Base-by-base conservation (phyloP, 345 rosid species). In the Cardamine occulta region DNA sequence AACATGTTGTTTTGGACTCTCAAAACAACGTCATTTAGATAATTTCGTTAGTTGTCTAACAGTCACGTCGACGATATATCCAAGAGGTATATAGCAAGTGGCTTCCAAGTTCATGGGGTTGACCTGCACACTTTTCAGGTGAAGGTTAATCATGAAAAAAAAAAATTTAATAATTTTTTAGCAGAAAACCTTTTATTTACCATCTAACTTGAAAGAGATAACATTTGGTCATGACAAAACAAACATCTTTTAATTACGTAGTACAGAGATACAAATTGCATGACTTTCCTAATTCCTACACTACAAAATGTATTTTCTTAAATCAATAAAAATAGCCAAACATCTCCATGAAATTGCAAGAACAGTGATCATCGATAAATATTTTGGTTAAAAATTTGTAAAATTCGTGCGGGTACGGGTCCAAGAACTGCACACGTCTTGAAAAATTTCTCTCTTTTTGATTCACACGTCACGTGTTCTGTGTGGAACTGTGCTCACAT, bases 401-500 rank as follows among this genome's bases (percentile, higher is more conserved):
- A 66, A 34, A 35, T 58, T 35, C 79, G 60, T 74, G 78, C 77
- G 64, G 64, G 56, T 63, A 29, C 19, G 55, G 14, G n/a, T 69
- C 51, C n/a, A 42, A 49, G 66, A 70, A 53, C 8, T 53, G 66
- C 68, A 51, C 76, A 72, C 68, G 47, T 39, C 62, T 42, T 34
- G 6, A 48, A 48, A 66, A 6, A 0, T 44, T 28, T 63, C 31
- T 45, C n/a, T 26, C 10, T 45, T 35, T 55, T 24, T 23, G 1
- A 12, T 63, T 71, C 76, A 71, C 56, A 63, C 66, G 70, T 76
- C 80, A 77, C 67, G 62, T 64, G 76, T 71, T 57, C 14, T 77
- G 23, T 71, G 76, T 77, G 72, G 67, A 65, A 48, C 88, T 86
- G 66, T 70, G 73, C 77, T 77, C 74, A 72, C 79, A 67, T 63